Conservation (phyloP, 78 protist species). For the Dictyostelium intermedium region DNA sequence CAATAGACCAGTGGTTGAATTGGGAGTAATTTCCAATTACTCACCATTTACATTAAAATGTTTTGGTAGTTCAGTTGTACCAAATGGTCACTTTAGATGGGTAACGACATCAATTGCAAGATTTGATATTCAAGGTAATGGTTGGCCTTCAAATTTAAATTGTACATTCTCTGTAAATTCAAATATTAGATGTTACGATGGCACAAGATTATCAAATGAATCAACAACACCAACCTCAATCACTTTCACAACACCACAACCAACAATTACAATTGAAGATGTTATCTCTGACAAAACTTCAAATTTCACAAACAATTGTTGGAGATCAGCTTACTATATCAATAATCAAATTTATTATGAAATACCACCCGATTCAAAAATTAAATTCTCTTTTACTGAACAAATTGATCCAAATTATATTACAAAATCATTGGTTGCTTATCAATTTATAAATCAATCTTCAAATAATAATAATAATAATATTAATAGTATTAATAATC, state of each 20-base stretch:
- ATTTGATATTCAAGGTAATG: slow-evolving; percentile 18
- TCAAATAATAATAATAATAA: neutral
- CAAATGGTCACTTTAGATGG: slow-evolving; percentile 47
- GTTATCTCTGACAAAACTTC: neutral
- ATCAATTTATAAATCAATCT: neutral
- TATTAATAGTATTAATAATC: neutral
- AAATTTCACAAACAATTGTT: slow-evolving; percentile 5
- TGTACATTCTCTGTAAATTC: slow-evolving; percentile 50
- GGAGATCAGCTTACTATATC: neutral
- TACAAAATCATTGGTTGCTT: neutral
- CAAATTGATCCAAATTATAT: neutral
- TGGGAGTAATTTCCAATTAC: neutral
- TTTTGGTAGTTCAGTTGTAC: neutral
- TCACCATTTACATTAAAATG: slow-evolving; percentile 33
- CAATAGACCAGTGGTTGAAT: slow-evolving; percentile 40
- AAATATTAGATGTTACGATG: neutral
- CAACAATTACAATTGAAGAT: neutral
- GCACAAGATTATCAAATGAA: neutral
- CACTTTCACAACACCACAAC: slow-evolving; percentile 3
- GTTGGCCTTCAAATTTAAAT: slow-evolving; percentile 67
- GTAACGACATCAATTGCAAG: slow-evolving; percentile 64
- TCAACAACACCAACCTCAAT: neutral
- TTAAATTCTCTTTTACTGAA: neutral
- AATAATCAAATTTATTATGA: neutral
- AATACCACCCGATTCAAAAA: slow-evolving; percentile 51